phyloP scores from a whole-genome alignment of 306 rosid species.

The Prunus davidiana region DNA sequence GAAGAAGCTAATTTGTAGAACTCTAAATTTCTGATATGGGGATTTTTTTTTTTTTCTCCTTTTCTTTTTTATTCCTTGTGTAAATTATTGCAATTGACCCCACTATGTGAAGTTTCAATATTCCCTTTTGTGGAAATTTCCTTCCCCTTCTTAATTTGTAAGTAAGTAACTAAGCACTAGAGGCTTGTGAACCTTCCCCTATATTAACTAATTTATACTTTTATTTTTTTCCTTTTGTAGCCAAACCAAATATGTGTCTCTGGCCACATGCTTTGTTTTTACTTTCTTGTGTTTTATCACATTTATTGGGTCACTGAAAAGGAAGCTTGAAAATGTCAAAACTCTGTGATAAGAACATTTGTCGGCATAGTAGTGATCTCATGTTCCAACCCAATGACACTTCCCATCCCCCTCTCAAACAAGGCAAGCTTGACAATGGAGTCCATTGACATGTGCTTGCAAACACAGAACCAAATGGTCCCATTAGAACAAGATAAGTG shows the following conservation, averaged over 20 bases:
- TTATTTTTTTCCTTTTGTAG: neutral
- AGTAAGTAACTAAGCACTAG: conserved; percentile 31
- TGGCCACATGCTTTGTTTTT: neutral
- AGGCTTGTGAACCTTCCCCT: conserved; percentile 39
- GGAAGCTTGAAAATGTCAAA: neutral
- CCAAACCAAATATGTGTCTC: neutral
- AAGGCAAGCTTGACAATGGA: neutral
- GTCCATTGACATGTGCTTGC: neutral
- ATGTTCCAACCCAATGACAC: too few species aligned
- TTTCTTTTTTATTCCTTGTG: conserved; percentile 27
- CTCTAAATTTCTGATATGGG: conserved; percentile 31
- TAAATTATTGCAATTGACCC: conserved; percentile 64
- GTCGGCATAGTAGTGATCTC: too few species aligned
- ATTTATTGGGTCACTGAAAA: neutral
- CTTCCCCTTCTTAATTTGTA: conserved; percentile 42
- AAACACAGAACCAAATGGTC: neutral
- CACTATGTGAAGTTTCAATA: conserved; percentile 46
- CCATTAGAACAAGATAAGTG: conserved; percentile 20
- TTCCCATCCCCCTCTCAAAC: too few species aligned
- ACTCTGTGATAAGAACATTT: too few species aligned
- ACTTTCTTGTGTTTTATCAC: neutral
- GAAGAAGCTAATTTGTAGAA: conserved; percentile 45
- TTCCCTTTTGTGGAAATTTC: conserved; percentile 41
- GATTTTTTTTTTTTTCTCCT: neutral
- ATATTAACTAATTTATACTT: conserved; percentile 40